Percentiles rank a stretch among this genome's conserved stretches.
Evolutionary conservation across 345 rosid species (phyloP).

Genomic region (Erodium maritimum): DNA sequence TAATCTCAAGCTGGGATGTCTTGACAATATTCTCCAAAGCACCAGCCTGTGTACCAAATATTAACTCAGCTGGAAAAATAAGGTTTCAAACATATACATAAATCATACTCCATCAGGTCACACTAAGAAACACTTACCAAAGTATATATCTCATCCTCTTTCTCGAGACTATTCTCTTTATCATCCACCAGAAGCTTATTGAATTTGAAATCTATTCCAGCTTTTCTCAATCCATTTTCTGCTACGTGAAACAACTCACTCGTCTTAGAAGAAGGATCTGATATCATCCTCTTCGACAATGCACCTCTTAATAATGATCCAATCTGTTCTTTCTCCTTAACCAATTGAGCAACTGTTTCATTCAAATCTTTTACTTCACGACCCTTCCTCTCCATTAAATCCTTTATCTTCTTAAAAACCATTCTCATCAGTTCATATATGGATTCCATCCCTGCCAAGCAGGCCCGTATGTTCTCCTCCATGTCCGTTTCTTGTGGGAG

Average conservation of each 20-base stretch:
- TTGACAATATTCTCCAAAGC: slow-evolving; percentile 89
- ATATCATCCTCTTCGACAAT: slow-evolving; percentile 54
- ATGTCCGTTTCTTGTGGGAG: slow-evolving; percentile 68
- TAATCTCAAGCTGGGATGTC: slow-evolving; percentile 80
- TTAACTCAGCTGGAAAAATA: not conserved
- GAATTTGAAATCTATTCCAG: slow-evolving; percentile 58
- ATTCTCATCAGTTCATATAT: slow-evolving; percentile 50
- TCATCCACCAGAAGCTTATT: slow-evolving; percentile 30
- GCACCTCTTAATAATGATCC: slow-evolving; percentile 80
- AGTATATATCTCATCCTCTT: slow-evolving; percentile 70
- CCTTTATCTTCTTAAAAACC: slow-evolving; percentile 45
- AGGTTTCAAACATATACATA: not conserved
- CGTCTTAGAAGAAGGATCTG: slow-evolving; percentile 44
- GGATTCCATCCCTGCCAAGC: slow-evolving; percentile 89
- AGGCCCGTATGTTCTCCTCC: slow-evolving; percentile 82
- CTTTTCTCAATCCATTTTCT: slow-evolving; percentile 72
- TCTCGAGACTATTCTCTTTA: slow-evolving; percentile 20
- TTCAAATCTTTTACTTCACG: slow-evolving; percentile 49
- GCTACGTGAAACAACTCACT: slow-evolving; percentile 66
- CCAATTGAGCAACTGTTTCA: slow-evolving; percentile 53
- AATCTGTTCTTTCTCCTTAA: slow-evolving; percentile 86
- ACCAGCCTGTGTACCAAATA: slow-evolving; percentile 46
- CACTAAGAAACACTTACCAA: slow-evolving; percentile 40
- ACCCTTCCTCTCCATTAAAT: slow-evolving; percentile 53
- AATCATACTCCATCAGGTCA: slow-evolving; percentile 1